Evolutionary conservation across 176 grass and related monocot species (phyloP), one percentile per base, ranked within the genome.

Genomic region (Aegilops umbellulata): DNA sequence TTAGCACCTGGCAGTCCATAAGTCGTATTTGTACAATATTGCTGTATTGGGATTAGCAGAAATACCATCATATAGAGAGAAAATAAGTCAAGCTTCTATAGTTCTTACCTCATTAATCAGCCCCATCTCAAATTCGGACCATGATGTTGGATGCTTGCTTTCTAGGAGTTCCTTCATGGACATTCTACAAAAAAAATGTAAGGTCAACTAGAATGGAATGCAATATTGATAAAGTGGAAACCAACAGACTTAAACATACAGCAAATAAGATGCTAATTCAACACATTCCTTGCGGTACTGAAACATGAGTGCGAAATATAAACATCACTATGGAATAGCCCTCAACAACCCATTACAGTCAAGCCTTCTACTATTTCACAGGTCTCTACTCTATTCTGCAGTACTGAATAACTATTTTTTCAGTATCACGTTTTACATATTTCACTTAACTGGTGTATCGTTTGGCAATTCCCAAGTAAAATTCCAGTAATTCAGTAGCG

Each of bases 151-250:
- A 78, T 98, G 95, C 42, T 98, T 98, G 80, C 70, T 88, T 85
- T 95, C 86, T 60, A 95, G 51, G 44, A 98, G 88, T 89, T 98
- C 93, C 75, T 98, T 94, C 93, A 94, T 98, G 66, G 95, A 88
- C 93, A 98, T 94, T 90, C 95, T 98, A 72, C 46, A 81, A 72
- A 84, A 84, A 76, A 61, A 80, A 58, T 23, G 24, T 6, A 53
- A 1, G 30, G 32, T 13, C 6, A 38, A 10, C 8, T 63, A 80
- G 24, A 78, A 41, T 2, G 25, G 25, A 69, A 70, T 26, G 14
- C 22, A 71, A 39, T 10, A 64, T 76, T 47, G 38, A 70, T 35
- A 82, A 72, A 71, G 69, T 47, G 38, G 39, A 27, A 89, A 69
- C 85, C 8, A 82, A 10, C 2, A 38, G 15, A 34, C 15, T 4